Percentiles rank a stretch among this genome's conserved stretches.
phyloP scores from a whole-genome alignment of 495 filamentous ascomycete genomes.

The Darksidea phi region DNA sequence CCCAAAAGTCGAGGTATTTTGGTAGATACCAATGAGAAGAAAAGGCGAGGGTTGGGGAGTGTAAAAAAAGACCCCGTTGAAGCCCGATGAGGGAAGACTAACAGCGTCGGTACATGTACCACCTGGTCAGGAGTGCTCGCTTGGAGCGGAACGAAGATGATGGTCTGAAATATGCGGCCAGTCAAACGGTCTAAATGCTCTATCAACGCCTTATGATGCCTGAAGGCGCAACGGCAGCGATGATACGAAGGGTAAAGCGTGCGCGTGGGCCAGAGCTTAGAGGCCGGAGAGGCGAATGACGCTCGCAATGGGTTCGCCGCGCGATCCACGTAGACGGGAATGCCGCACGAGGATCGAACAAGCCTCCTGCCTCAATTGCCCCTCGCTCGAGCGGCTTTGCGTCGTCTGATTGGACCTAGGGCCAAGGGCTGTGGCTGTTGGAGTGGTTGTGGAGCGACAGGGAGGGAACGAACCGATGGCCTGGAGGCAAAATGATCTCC shows the following conservation, averaged over 20 bases:
- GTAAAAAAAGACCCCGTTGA: conserved; percentile 32
- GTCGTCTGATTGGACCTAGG: conserved; percentile 25
- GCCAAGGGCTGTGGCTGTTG: conserved; percentile 19
- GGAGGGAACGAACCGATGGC: conserved; percentile 10
- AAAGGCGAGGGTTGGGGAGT: conserved; percentile 7
- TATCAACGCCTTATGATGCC: conserved; percentile 17
- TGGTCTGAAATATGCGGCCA: conserved; percentile 29
- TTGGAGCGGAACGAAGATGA: conserved; percentile 33
- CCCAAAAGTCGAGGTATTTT: conserved; percentile 4
- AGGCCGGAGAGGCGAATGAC: conserved; percentile 20
- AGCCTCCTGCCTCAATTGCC: conserved; percentile 38
- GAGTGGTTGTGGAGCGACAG: conserved; percentile 7
- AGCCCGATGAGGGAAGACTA: conserved; percentile 28
- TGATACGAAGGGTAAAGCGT: conserved; percentile 20
- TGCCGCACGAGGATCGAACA: conserved; percentile 22
- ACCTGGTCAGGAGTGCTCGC: conserved; percentile 29
- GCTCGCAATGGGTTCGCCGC: conserved; percentile 7
- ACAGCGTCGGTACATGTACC: conserved; percentile 15
- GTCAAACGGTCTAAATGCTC: conserved; percentile 19
- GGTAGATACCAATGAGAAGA: conserved; percentile 32
- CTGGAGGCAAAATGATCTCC: conserved; percentile 35
- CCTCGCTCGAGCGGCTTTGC: conserved; percentile 6
- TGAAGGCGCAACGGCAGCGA: conserved; percentile 25
- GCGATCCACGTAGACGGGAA: conserved; percentile 17
- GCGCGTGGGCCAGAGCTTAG: conserved; percentile 1